Conservation (phyloP, 2,329 filamentous ascomycete genomes). For the Diaporthe ampelina region DNA sequence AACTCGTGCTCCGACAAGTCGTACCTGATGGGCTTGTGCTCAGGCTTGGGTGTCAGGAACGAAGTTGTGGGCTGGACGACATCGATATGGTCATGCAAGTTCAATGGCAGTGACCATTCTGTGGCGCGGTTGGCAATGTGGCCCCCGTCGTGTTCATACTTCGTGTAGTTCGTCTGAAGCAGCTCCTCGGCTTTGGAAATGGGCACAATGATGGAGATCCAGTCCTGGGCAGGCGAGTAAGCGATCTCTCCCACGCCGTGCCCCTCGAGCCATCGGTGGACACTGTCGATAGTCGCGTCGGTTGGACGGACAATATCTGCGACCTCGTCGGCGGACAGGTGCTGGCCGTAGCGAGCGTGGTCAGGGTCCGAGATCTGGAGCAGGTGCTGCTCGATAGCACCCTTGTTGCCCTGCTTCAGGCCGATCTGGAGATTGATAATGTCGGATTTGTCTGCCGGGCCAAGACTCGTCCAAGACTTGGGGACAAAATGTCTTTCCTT, state of each 20-base stretch:
- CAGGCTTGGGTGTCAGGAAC: conserved; percentile 53
- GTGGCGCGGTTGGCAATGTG: conserved; percentile 21
- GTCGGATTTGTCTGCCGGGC: conserved; percentile 35
- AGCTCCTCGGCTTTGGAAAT: conserved; percentile 28
- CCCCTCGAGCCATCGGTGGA: conserved; percentile 28
- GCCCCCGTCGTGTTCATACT: conserved; percentile 22
- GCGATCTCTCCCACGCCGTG: conserved; percentile 1
- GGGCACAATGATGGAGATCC: conserved; percentile 29
- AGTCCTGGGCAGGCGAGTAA: conserved; percentile 25
- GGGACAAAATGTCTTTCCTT: conserved; percentile 35
- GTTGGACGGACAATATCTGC: conserved; percentile 22
- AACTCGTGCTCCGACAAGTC: conserved; percentile 24
- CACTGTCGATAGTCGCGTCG: conserved; percentile 20
- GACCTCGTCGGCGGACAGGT: conserved; percentile 50
- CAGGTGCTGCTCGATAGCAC: conserved; percentile 49
- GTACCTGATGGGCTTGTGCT: conserved; percentile 39
- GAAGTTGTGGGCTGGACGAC: conserved; percentile 61
- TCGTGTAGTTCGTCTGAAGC: conserved; percentile 15
- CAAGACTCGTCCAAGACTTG: conserved; percentile 41
- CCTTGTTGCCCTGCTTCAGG: conserved; percentile 39
- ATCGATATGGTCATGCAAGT: conserved; percentile 56
- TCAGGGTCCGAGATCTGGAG: conserved; percentile 59
- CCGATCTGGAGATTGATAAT: conserved; percentile 40
- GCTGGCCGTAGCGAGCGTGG: conserved; percentile 62
- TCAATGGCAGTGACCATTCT: conserved; percentile 49